Percentiles rank a stretch among this genome's conserved stretches.
Conservation (phyloP, 2,329 filamentous ascomycete genomes). For the Aspergillus terreus region DNA sequence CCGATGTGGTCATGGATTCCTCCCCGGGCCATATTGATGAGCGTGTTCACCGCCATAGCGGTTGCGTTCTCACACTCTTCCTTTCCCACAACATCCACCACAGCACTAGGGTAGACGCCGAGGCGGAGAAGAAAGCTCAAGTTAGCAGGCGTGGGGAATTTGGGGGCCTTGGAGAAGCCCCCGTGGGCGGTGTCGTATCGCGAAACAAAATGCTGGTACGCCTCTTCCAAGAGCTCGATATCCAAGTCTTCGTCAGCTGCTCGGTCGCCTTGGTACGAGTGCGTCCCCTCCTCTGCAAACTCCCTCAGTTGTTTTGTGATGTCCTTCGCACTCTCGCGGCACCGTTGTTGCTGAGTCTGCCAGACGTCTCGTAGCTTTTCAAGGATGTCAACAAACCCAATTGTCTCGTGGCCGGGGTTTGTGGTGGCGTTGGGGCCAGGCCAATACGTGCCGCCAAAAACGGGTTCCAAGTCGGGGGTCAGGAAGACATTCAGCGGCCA, state of each 20-base stretch:
- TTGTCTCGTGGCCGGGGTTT: slow-evolving; percentile 52
- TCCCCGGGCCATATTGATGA: slow-evolving; percentile 72
- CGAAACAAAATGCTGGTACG: slow-evolving; percentile 71
- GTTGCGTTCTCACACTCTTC: slow-evolving; percentile 70
- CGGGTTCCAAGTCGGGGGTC: slow-evolving; percentile 85
- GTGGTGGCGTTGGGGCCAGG: slow-evolving; percentile 66
- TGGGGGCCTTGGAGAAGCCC: slow-evolving; percentile 77
- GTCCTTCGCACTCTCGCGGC: slow-evolving; percentile 76
- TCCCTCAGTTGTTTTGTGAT: slow-evolving; percentile 77
- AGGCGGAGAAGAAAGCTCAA: slow-evolving; percentile 77
- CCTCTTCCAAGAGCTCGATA: slow-evolving; percentile 86
- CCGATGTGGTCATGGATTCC: slow-evolving; percentile 73
- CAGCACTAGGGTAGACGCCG: slow-evolving; percentile 64
- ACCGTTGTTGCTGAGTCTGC: slow-evolving; percentile 78
- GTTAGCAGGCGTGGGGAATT: slow-evolving; percentile 86
- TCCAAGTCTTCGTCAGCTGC: slow-evolving; percentile 69
- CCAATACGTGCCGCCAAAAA: slow-evolving; percentile 97
- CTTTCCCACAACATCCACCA: slow-evolving; percentile 82
- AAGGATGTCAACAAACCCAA: slow-evolving; percentile 80
- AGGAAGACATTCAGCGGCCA: slow-evolving; percentile 98
- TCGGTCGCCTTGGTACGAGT: slow-evolving; percentile 40
- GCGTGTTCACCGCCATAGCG: slow-evolving; percentile 74
- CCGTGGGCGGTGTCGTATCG: slow-evolving; percentile 77
- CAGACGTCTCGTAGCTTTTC: slow-evolving; percentile 72
- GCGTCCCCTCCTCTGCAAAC: slow-evolving; percentile 83